Base-by-base conservation (phyloP, 2,329 filamentous ascomycete genomes). In the Iodosphaeria phyllophila region DNA sequence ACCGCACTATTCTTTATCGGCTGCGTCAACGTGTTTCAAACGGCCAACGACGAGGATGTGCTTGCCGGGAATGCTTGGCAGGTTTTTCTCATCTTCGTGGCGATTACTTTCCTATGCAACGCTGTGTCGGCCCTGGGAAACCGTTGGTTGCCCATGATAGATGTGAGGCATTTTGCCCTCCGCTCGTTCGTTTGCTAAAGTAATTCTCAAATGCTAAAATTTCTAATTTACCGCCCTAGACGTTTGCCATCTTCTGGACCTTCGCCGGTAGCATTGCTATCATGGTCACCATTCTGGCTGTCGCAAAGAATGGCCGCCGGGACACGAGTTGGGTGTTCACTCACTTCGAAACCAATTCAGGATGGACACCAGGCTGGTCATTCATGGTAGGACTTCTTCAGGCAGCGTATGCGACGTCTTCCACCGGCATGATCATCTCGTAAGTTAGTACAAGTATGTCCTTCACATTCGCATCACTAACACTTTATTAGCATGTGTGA, bases 341-440 rank as follows among this genome's bases (percentile, higher is more conserved):
- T n/a, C 55, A 71, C 37, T 78, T 82, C 38, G 70, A 76, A 41
- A 54, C 60, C 14, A 61, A 59, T 30, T 77, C 74, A 4, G 74
- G 74, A 29, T 83, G 75, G 74, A 52, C 58, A 4, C 53, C 60
- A 20, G 74, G 74, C 39, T 79, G 74, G 74, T 72, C 73, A 4
- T 79, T 77, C 51, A 70, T 64, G 42, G 68, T 80, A 30, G 74
- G 74, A 41, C 58, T 80, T 15, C 54, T 79, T 12, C 74, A 78
- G 38, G 74, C 70, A 24, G 74, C 68, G 32, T 79, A 80, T 40
- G 73, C 71, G 22, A 78, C 74, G 9, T 79, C 74, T 4, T 75
- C 73, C 10, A 79, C 74, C 0, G 76, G 76, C 48, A 82, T 82
- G 75, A 74, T 82, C 30, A 74, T 80, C 43, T 75, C 69, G 68